A percentile compares a stretch with the other conserved stretches of the same genome.
Conservation (phyloP, 1,284 basidiomycete species). For the Irpex rosettiformis region DNA sequence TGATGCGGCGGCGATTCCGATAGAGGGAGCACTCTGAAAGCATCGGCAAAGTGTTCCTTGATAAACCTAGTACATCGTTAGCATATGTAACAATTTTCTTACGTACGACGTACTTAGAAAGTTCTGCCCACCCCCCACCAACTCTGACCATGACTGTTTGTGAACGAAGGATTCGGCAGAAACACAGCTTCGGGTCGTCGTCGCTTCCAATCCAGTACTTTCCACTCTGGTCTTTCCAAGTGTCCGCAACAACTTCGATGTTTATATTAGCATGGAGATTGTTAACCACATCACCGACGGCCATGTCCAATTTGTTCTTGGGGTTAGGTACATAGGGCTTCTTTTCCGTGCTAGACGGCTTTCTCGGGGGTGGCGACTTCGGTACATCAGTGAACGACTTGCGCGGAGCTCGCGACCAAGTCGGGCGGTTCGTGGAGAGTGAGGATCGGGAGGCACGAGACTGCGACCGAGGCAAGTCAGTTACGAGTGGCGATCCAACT, state of each 20-base stretch:
- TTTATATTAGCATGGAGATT: constrained; percentile 83
- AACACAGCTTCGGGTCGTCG: constrained; percentile 83
- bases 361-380: constrained; percentile 43
- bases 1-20: constrained; percentile 53
- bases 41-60: constrained; percentile 79
- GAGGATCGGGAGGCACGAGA: constrained; percentile 31
- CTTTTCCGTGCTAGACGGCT: constrained; percentile 34
- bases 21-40: constrained; percentile 53
- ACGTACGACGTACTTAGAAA: constrained; percentile 67
- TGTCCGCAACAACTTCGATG: constrained; percentile 77
- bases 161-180: constrained; percentile 88
- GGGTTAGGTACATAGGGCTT: constrained; percentile 83
- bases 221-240: constrained; percentile 88
- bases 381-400: constrained; percentile 45
- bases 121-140: constrained; percentile 91
- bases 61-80: constrained; percentile 64
- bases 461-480: constrained; percentile 35
- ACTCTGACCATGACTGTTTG: constrained; percentile 95
- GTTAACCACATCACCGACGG: constrained; percentile 89
- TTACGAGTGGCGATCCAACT: constrained; percentile 54
- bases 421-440: constrained; percentile 37
- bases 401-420: constrained; percentile 68
- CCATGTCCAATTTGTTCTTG: constrained; percentile 87
- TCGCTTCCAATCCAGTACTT: constrained; percentile 95
- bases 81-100: background rate